These are phyloP conservation scores for Phytomonas francai DNA, from an alignment of 208 protist genomes.

Conservation along the genomic window DNA sequence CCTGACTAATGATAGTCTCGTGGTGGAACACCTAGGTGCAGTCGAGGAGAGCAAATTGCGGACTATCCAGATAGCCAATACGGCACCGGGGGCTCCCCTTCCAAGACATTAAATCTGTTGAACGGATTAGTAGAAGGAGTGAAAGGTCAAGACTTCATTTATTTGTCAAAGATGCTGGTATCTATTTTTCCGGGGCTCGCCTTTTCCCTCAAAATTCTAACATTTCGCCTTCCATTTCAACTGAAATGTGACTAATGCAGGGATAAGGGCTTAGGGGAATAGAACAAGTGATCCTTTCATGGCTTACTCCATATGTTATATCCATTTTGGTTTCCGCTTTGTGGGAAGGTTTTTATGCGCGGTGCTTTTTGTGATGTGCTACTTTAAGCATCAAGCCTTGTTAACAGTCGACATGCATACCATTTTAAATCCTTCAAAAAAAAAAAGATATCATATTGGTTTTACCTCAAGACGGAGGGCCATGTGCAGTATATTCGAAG, in stretches of 20 bases:
- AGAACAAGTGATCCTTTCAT: neutral
- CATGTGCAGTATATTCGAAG: neutral
- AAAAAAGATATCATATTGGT: neutral
- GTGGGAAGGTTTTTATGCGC: neutral
- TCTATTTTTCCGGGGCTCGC: neutral
- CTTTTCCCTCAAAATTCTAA: neutral
- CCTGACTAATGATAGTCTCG: slow-evolving; percentile 51
- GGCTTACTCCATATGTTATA: neutral
- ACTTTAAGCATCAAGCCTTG: neutral
- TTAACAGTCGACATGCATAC: neutral
- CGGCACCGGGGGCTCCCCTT: slow-evolving; percentile 15
- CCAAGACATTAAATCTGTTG: neutral
- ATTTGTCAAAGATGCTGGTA: neutral
- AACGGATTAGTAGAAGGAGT: neutral
- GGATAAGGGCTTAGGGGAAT: neutral
- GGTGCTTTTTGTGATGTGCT: neutral
- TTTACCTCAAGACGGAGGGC: neutral
- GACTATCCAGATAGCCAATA: slow-evolving; percentile 54
- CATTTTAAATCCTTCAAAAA: neutral
- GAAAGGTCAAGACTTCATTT: slow-evolving; percentile 10
- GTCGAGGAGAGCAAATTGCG: slow-evolving; percentile 28
- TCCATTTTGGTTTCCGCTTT: neutral
- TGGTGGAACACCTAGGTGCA: slow-evolving; percentile 49
- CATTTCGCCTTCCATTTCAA: neutral
- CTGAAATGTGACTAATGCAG: neutral